Evolutionary conservation across 2,329 filamentous ascomycete species (phyloP).

Genomic region (Tolypocladium guangdongense): DNA sequence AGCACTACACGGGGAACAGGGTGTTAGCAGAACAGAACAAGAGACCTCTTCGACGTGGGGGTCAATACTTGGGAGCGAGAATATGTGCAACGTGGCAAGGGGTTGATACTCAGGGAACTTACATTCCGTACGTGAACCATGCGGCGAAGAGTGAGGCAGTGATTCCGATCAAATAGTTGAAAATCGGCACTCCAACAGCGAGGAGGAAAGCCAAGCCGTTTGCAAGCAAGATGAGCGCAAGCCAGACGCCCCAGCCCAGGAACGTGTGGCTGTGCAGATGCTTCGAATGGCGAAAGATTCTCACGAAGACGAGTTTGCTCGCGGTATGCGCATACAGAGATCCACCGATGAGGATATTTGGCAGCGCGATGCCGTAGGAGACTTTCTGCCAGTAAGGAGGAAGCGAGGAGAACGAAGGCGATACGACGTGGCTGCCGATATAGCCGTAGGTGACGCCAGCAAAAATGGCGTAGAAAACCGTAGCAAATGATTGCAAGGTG

Average conservation of each 20-base stretch:
- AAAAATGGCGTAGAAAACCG: conserved; percentile 38
- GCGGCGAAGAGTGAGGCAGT: conserved; percentile 38
- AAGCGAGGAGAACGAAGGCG: conserved; percentile 36
- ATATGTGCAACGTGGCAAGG: not conserved
- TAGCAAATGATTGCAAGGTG: conserved; percentile 36
- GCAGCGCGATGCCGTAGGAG: conserved; percentile 37
- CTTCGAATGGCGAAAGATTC: conserved; percentile 31
- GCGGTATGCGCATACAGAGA: conserved; percentile 39
- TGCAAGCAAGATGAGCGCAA: conserved; percentile 30
- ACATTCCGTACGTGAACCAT: conserved; percentile 42
- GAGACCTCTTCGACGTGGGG: not conserved
- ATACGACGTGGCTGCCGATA: conserved; percentile 31
- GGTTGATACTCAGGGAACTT: not conserved
- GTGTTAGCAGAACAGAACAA: not conserved
- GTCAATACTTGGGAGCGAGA: not conserved
- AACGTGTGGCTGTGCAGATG: conserved; percentile 37
- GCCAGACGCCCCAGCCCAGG: conserved; percentile 36
- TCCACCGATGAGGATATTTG: conserved; percentile 39
- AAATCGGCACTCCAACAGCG: conserved; percentile 38
- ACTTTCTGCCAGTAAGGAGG: conserved; percentile 35
- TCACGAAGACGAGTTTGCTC: conserved; percentile 38
- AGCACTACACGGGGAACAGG: conserved; percentile 11
- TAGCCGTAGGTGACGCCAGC: conserved; percentile 39
- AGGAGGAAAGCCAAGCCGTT: conserved; percentile 32
- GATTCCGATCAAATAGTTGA: conserved; percentile 42